Percentiles rank a stretch among this genome's conserved stretches.
These are phyloP conservation scores for Fusarium buharicum DNA, from an alignment of 2,329 filamentous ascomycete genomes.

Conservation along the genomic window DNA sequence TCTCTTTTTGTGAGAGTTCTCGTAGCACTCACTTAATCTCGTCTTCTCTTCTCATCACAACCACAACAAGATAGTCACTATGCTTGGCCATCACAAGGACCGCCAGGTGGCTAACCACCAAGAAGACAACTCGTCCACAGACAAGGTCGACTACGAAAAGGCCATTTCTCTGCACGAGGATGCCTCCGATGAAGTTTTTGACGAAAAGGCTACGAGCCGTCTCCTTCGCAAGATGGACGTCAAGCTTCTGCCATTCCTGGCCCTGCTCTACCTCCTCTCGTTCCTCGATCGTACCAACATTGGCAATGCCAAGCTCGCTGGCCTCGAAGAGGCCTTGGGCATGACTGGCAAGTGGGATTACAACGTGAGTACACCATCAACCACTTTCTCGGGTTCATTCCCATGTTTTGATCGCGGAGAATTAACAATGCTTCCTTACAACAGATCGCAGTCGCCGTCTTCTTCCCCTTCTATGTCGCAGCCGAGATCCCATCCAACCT, in stretches of 20 bases:
- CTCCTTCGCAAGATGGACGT: constrained; percentile 65
- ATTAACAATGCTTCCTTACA: constrained; percentile 3
- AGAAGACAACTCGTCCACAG: constrained; percentile 42
- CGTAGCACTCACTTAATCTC: background rate
- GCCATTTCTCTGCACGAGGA: constrained; percentile 43
- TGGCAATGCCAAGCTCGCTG: constrained; percentile 69
- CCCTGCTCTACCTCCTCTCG: constrained; percentile 67
- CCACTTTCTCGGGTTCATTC: background rate
- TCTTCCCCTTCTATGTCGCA: constrained; percentile 64
- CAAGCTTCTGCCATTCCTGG: constrained; percentile 68
- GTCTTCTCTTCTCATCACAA: background rate
- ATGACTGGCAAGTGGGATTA: constrained; percentile 51
- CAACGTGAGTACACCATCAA: constrained; percentile 44
- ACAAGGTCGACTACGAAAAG: constrained; percentile 46
- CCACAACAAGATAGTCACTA: constrained; percentile 19
- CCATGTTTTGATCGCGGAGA: background rate
- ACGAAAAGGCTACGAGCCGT: constrained; percentile 56
- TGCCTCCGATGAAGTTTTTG: constrained; percentile 43
- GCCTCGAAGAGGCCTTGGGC: constrained; percentile 53
- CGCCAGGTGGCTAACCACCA: constrained; percentile 20
- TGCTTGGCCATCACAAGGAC: constrained; percentile 29
- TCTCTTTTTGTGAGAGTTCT: background rate
- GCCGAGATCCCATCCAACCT: constrained; percentile 67
- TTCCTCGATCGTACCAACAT: constrained; percentile 58
- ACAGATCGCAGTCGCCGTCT: constrained; percentile 59